phyloP scores from a whole-genome alignment of 2,329 filamentous ascomycete species.

The Fusarium sp. region DNA sequence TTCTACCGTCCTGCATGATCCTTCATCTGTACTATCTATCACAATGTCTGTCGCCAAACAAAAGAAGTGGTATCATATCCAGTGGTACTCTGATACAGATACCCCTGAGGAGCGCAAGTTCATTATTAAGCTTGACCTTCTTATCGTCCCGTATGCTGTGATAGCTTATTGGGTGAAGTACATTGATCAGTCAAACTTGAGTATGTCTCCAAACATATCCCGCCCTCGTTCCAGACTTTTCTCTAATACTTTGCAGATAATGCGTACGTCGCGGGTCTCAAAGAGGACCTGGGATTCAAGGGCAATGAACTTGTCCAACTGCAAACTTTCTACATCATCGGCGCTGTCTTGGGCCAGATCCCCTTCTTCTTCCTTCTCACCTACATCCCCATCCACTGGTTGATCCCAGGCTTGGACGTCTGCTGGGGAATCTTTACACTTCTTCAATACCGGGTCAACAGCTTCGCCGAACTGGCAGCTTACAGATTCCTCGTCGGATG shows the following conservation, averaged over 20 bases:
- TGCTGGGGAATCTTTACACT: slow-evolving; percentile 65
- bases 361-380: slow-evolving; percentile 62
- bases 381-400: slow-evolving; percentile 55
- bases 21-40: neutral
- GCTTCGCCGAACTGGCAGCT: slow-evolving; percentile 58
- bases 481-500: slow-evolving; percentile 63
- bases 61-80: slow-evolving; percentile 23
- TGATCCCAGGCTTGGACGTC: slow-evolving; percentile 60
- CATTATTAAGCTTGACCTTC: slow-evolving; percentile 60
- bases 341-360: slow-evolving; percentile 59
- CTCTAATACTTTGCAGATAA: slow-evolving; percentile 50
- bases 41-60: slow-evolving; percentile 4
- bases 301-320: slow-evolving; percentile 64
- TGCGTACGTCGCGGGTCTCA: slow-evolving; percentile 63
- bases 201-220: neutral
- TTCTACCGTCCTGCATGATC: neutral
- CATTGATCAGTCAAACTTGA: slow-evolving; percentile 39
- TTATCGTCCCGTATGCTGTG: slow-evolving; percentile 49
- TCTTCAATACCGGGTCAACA: slow-evolving; percentile 59
- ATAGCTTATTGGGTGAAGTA: slow-evolving; percentile 41
- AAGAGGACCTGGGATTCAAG: slow-evolving; percentile 59
- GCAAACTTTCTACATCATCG: slow-evolving; percentile 58
- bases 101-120: slow-evolving; percentile 22
- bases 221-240: fast-evolving
- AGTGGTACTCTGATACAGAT: slow-evolving; percentile 22